Base-by-base conservation (phyloP, 1,284 basidiomycete species). In the Cystobasidium sp. region DNA sequence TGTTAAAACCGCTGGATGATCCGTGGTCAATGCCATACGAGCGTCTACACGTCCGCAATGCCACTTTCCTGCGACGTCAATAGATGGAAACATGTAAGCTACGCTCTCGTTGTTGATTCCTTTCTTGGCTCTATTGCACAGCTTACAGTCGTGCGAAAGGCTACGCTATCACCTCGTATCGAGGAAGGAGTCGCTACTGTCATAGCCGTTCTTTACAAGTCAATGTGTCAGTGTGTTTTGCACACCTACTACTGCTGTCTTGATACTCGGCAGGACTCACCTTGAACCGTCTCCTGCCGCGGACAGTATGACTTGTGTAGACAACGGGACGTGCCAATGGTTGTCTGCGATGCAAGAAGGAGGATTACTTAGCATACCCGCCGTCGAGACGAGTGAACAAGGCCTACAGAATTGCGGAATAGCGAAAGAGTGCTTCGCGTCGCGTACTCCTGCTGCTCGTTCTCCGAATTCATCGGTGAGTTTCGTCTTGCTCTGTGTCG, bases 371-470 rank as follows among this genome's bases (percentile, higher is more conserved):
- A 47, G 43, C 3, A 22, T 43, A 31, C 20, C 20, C 52, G 52
- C 46, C 8, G 41, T 4, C 47, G n/a, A 51, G 44, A 14, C 7
- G 22, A 10, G 64, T 18, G 31, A 18, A n/a, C 22, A 47, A 18
- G 39, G 18, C 70, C 20, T 51, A 73, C 70, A 55, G 46, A 65
- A 73, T 31, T 73, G 63, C 16, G 62, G 70, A 4, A 73, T 63
- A 24, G 70, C 70, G 41, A 73, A 66, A 9, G 70, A 73, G 39
- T 73, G 70, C 43, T 66, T 65, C n/a, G 70, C 70, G 22, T 73
- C 63, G n/a, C 55, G 46, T 9, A 65, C 51, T 10, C 44, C 47
- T 20, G 52, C 22, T 3, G 55, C 55, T 20, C 62, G 41, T 39
- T 73, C 70, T 1, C 70, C 70, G 31, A 73, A 73, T 9, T 73